Percentiles rank a stretch among this genome's conserved stretches.
Evolutionary conservation across 768 basidiomycete species (phyloP).

Genomic region (Goffeauzyma gilvescens): DNA sequence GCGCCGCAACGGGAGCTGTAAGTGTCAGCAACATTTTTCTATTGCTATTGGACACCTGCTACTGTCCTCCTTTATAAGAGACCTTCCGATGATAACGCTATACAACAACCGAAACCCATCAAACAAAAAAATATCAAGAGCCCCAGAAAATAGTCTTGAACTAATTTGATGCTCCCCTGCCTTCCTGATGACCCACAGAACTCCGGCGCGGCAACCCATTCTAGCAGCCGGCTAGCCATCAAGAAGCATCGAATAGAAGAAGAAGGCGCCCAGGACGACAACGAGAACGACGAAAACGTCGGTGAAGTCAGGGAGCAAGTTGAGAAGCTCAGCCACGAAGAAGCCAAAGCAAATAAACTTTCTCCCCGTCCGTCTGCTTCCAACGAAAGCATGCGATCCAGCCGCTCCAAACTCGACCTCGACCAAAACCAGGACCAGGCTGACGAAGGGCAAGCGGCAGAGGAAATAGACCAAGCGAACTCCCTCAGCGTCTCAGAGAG

Average conservation of each 20-base stretch:
- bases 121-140: no score
- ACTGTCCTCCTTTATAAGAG: no score
- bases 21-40: no score
- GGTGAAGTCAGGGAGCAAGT: constrained; percentile 6
- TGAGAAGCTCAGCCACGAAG: constrained; percentile 8
- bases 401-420: no score
- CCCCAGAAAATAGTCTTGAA: neutral
- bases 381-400: no score
- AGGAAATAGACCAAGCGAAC: neutral
- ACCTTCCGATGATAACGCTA: no score
- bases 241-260: neutral
- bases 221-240: neutral
- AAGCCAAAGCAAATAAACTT: neutral
- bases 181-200: neutral
- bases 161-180: neutral
- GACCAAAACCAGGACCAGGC: constrained; percentile 9
- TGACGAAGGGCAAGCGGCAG: constrained; percentile 7
- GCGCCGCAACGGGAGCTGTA: no score
- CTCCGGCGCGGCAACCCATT: neutral
- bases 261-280: neutral
- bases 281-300: constrained; percentile 4
- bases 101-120: no score
- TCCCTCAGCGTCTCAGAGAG: constrained; percentile 4
- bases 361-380: neutral
- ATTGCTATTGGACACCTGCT: no score